Evolutionary conservation across 495 filamentous ascomycete species (phyloP).

Genomic region (Paragyromitra xinjiangensis): DNA sequence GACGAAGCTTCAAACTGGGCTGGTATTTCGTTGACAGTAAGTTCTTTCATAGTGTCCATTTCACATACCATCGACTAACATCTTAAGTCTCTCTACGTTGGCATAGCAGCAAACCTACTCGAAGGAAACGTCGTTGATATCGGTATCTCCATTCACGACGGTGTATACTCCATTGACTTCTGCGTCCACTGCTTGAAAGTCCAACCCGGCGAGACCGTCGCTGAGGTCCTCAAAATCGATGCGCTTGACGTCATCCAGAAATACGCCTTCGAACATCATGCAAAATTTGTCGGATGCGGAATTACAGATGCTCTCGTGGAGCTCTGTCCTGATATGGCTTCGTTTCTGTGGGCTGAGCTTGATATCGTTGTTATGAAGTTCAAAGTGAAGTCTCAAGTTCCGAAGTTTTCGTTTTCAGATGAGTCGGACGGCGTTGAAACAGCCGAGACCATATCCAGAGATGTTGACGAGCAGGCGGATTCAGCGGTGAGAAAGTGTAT

Average conservation of each 20-base stretch:
- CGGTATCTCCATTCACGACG: constrained; percentile 77
- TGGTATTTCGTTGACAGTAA: constrained; percentile 50
- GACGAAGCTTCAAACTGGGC: constrained; percentile 45
- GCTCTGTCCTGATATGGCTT: constrained; percentile 69
- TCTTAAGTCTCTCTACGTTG: constrained; percentile 70
- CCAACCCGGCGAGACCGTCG: constrained; percentile 55
- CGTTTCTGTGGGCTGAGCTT: constrained; percentile 80
- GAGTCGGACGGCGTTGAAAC: not conserved
- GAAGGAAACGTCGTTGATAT: constrained; percentile 65
- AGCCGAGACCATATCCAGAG: constrained; percentile 57
- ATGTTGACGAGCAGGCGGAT: constrained; percentile 84
- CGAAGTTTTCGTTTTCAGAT: constrained; percentile 62
- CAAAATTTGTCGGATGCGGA: constrained; percentile 74
- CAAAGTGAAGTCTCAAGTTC: constrained; percentile 54
- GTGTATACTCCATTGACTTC: constrained; percentile 81
- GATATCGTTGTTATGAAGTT: constrained; percentile 78
- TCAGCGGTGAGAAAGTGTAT: constrained; percentile 85
- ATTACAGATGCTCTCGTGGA: constrained; percentile 64
- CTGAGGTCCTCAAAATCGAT: constrained; percentile 65
- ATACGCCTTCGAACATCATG: constrained; percentile 70
- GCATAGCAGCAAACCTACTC: constrained; percentile 66
- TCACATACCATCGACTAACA: not conserved
- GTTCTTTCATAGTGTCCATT: not conserved
- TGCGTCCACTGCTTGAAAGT: constrained; percentile 66
- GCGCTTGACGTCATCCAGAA: constrained; percentile 64